Base-by-base conservation (phyloP, 345 rosid genomes). In the Excoecaria cochinchinensis region DNA sequence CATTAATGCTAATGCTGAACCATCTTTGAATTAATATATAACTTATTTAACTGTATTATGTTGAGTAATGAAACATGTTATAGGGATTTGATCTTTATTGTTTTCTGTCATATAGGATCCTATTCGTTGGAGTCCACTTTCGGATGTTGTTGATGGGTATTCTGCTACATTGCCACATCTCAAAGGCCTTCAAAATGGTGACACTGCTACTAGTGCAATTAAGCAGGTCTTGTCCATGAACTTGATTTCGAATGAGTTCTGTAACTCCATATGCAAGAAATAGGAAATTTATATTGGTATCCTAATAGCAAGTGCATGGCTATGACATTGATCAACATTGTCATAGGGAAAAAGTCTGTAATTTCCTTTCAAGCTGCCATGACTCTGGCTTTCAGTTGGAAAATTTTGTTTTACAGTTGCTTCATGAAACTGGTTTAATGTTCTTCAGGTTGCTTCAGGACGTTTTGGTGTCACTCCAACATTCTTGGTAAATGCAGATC, bases 381-480 rank as follows among this genome's bases (percentile, higher is more conserved):
- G 40, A 67, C 17, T 1, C 14, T 16, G 0, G 61, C 42, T 8
- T 17, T 67, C 47, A 51, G 19, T 15, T 60, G 24, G 56, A n/a
- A 64, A 51, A 22, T 52, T 70, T 75, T 64, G 51, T 8, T 19
- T 48, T 16, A 16, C 15, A 13, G 10, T 6, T 58, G 19, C 17
- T 61, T 64, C 62, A 1, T 38, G 44, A 17, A 59, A 61, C 56
- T 73, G 13, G 21, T 74, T 84, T 60, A 78, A 42, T 78, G 31
- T 66, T 76, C 70, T 84, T 78, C 91, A 95, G 97, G 98, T 95
- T 86, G 99, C 99, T 75, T 95, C 99, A 70, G 97, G 99, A 16
- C 96, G 98, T 57, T 95, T 95, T 84, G 98, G 98, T 78, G 99
- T 95, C 70, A 95, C 99, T 67, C 99, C 99, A 69, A 95, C 97